Percentiles rank a stretch among this genome's conserved stretches.
These are phyloP conservation scores for Colletotrichum kahawae DNA, from an alignment of 2,329 filamentous ascomycete species.

Conservation along the genomic window DNA sequence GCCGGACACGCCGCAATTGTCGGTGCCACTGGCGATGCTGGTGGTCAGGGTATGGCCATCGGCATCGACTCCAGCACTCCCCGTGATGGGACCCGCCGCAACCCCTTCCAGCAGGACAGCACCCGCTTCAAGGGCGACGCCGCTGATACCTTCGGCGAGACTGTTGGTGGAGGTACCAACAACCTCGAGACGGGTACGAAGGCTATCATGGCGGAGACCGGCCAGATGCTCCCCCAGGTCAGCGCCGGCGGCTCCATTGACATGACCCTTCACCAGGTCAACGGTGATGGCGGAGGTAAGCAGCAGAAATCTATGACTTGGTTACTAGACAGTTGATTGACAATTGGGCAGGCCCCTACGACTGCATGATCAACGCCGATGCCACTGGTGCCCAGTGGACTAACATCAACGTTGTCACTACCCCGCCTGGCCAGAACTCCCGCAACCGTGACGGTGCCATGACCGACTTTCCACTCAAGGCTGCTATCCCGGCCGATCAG, in stretches of 20 bases:
- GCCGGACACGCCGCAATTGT: conserved; percentile 67
- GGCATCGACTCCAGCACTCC: conserved; percentile 60
- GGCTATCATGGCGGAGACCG: conserved; percentile 62
- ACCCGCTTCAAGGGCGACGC: conserved; percentile 64
- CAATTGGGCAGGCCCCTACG: conserved; percentile 49
- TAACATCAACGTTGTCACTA: conserved; percentile 58
- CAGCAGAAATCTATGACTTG: background rate
- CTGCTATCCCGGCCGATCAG: conserved; percentile 59
- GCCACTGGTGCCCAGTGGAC: conserved; percentile 60
- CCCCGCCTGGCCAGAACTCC: conserved; percentile 55
- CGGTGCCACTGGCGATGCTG: conserved; percentile 60
- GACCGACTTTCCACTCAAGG: conserved; percentile 58
- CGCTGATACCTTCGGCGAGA: conserved; percentile 62
- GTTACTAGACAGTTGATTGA: background rate
- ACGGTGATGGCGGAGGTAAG: conserved; percentile 65
- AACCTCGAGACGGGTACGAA: conserved; percentile 60
- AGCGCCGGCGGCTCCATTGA: conserved; percentile 58
- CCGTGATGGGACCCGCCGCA: conserved; percentile 63
- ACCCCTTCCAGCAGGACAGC: conserved; percentile 68
- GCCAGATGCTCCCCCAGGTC: conserved; percentile 63
- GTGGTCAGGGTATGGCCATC: conserved; percentile 58
- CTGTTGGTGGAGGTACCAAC: conserved; percentile 61
- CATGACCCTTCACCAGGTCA: conserved; percentile 73
- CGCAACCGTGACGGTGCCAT: conserved; percentile 47
- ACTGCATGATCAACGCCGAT: conserved; percentile 67